phyloP scores from a whole-genome alignment of 2,329 filamentous ascomycete genomes.

The Botrytis medusae region DNA sequence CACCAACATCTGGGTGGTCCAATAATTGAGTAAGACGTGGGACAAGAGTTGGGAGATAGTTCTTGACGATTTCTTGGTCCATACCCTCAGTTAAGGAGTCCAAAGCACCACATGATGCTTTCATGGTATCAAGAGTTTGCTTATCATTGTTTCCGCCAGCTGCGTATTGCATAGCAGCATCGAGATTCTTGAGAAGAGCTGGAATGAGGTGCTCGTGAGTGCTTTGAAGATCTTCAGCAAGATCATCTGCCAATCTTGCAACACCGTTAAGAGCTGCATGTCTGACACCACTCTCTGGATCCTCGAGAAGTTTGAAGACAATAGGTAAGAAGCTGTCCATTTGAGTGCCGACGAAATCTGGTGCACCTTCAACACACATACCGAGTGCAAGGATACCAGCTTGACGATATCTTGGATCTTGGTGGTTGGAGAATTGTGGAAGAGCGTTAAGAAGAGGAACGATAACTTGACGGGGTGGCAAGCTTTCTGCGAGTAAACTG shows the following conservation, averaged over 20 bases:
- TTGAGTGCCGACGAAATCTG: constrained; percentile 95
- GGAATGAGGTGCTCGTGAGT: constrained; percentile 84
- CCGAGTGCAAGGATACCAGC: constrained; percentile 90
- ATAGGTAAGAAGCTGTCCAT: constrained; percentile 81
- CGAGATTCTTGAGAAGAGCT: constrained; percentile 83
- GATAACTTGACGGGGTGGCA: constrained; percentile 91
- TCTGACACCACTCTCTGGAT: constrained; percentile 79
- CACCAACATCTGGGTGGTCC: constrained; percentile 78
- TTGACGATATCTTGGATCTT: constrained; percentile 76
- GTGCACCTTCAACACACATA: constrained; percentile 93
- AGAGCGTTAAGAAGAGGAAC: constrained; percentile 88
- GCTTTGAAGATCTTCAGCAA: constrained; percentile 83
- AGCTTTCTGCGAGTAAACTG: constrained; percentile 81
- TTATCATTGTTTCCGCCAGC: constrained; percentile 52
- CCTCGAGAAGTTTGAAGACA: constrained; percentile 78
- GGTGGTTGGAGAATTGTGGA: constrained; percentile 73
- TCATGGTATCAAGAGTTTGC: constrained; percentile 81
- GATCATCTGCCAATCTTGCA: constrained; percentile 87
- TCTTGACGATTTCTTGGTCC: constrained; percentile 75
- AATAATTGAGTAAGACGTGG: constrained; percentile 83
- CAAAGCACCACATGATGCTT: constrained; percentile 84
- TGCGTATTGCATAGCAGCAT: constrained; percentile 67
- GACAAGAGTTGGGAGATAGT: constrained; percentile 80
- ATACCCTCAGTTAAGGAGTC: constrained; percentile 88
- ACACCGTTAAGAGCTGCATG: constrained; percentile 85